Conservation (phyloP, 352 stramenopile species). For the Phytophthora cryptogea region DNA sequence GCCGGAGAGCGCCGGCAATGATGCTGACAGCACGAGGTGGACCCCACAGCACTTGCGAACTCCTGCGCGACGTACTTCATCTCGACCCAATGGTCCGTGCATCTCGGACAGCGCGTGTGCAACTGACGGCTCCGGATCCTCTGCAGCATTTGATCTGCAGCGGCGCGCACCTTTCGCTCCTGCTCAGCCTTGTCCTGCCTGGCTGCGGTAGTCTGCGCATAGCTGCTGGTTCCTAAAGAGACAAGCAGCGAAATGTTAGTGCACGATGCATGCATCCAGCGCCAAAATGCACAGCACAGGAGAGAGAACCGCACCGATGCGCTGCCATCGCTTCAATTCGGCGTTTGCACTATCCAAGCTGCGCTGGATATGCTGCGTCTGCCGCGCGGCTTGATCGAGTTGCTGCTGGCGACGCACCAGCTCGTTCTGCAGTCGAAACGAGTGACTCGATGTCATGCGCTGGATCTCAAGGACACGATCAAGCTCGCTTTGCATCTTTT, state of each 20-base stretch:
- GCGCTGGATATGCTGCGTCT: constrained; percentile 26
- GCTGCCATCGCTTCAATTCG: constrained; percentile 37
- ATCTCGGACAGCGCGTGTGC: constrained; percentile 15
- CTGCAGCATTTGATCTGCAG: constrained; percentile 19
- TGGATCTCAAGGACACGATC: constrained; percentile 24
- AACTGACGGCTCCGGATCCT: constrained; percentile 13
- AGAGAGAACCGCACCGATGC: constrained; percentile 36
- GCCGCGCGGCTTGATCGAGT: constrained; percentile 20
- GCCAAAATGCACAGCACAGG: constrained; percentile 5
- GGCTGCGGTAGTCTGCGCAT: constrained; percentile 13
- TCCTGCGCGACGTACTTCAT: constrained; percentile 15
- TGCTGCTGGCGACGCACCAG: constrained; percentile 32
- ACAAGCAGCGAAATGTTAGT: constrained; percentile 26
- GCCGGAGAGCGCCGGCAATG: constrained; percentile 1
- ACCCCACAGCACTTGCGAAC: constrained; percentile 6
- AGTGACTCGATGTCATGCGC: constrained; percentile 38
- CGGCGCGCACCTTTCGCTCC: constrained; percentile 7
- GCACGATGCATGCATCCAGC: background rate
- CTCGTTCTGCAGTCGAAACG: constrained; percentile 37
- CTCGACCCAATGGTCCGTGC: constrained; percentile 15
- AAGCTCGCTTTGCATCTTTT: constrained; percentile 32
- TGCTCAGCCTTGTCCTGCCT: constrained; percentile 14
- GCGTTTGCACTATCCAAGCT: constrained; percentile 28
- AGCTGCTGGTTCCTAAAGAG: constrained; percentile 20
- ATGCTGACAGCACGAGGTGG: constrained; percentile 10